Evolutionary conservation across 2,329 filamentous ascomycete species (phyloP).

Genomic region (Cordyceps pruinosa): DNA sequence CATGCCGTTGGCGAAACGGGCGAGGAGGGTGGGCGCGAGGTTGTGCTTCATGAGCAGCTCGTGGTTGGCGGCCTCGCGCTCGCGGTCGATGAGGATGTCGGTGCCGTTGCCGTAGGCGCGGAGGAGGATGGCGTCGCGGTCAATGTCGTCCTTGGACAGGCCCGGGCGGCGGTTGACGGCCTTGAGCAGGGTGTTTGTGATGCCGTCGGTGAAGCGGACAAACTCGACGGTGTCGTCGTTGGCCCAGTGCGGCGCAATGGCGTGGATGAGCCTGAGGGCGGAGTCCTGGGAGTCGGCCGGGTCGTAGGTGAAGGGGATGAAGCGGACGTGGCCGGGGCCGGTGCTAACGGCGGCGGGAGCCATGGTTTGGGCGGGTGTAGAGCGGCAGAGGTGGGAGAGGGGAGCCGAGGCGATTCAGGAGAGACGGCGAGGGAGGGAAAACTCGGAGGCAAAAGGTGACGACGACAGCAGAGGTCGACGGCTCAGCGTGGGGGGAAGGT

Average conservation of each 20-base stretch:
- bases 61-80: conserved; percentile 74
- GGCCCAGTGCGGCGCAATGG: conserved; percentile 78
- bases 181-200: conserved; percentile 89
- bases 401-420: conserved; percentile 7
- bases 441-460: not conserved
- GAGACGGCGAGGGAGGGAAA: conserved; percentile 11
- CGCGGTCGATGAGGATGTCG: conserved; percentile 90
- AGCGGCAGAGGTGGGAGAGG: not conserved
- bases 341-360: conserved; percentile 25
- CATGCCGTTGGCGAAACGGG: conserved; percentile 92
- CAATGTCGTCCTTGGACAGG: conserved; percentile 63
- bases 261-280: conserved; percentile 69
- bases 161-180: conserved; percentile 62
- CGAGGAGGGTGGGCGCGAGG: conserved; percentile 80
- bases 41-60: conserved; percentile 76
- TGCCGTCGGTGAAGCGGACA: conserved; percentile 90
- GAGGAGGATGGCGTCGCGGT: conserved; percentile 79
- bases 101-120: conserved; percentile 93
- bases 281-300: conserved; percentile 69
- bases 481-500: conserved; percentile 10
- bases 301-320: conserved; percentile 74
- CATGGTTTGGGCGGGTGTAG: conserved; percentile 23
- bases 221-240: conserved; percentile 72
- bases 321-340: conserved; percentile 42
- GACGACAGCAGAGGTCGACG: conserved; percentile 8